Percentiles rank a stretch among this genome's conserved stretches.
phyloP scores from a whole-genome alignment of 2,329 filamentous ascomycete genomes.

The Beauveria sp. region DNA sequence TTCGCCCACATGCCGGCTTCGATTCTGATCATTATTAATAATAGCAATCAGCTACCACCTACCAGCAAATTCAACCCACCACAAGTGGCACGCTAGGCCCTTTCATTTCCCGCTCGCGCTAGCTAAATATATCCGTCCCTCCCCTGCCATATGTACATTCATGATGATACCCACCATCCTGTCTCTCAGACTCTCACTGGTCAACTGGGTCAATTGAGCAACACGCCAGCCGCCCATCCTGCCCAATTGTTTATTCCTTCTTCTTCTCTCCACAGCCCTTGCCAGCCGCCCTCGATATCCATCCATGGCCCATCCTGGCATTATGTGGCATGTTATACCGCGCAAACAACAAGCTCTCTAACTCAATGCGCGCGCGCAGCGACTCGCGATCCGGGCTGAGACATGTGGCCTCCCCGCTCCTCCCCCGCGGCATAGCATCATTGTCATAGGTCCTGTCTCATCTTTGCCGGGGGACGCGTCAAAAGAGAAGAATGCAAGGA shows the following conservation, averaged over 20 bases:
- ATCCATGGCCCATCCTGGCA: not conserved
- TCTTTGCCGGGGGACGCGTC: not conserved
- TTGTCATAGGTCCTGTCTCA: not conserved
- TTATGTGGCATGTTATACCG: not conserved
- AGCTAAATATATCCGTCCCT: constrained; percentile 9
- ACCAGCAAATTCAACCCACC: too few relatives aligned
- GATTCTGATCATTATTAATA: not conserved
- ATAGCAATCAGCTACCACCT: too few relatives aligned
- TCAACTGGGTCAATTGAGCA: not conserved
- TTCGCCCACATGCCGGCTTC: not conserved
- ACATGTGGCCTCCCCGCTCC: not conserved
- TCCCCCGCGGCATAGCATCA: constrained; percentile 1
- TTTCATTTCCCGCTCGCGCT: constrained; percentile 9
- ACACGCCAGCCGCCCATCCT: not conserved
- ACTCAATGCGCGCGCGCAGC: not conserved
- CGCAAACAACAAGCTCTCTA: constrained; percentile 3
- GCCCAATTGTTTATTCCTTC: not conserved
- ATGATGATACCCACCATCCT: not conserved
- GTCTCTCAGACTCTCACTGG: not conserved
- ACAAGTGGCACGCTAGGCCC: not conserved
- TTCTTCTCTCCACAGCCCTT: not conserved
- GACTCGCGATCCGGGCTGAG: constrained; percentile 6
- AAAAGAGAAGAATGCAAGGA: not conserved
- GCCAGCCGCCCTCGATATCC: not conserved
- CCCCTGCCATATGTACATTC: not conserved